Evolutionary conservation across 257 asterid species (phyloP).

Genomic region (Solanum virginianum): DNA sequence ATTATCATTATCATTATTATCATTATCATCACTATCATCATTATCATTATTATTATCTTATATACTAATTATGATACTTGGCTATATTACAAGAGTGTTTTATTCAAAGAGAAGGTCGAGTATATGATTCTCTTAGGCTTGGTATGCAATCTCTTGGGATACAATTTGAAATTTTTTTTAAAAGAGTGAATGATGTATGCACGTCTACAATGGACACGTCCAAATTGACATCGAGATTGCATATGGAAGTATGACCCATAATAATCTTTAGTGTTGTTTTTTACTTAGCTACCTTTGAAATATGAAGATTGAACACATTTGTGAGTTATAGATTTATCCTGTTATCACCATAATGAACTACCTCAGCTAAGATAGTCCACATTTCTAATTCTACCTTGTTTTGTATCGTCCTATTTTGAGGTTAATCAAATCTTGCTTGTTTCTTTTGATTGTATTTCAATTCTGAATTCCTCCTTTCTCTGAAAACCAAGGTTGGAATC

Average conservation of each 20-base stretch:
- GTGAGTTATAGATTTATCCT: neutral
- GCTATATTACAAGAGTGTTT: neutral
- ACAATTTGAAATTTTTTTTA: neutral
- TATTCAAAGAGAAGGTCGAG: neutral
- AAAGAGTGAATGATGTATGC: neutral
- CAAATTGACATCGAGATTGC: neutral
- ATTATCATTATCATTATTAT: too few species aligned
- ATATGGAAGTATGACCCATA: neutral
- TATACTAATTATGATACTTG: neutral
- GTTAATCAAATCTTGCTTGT: neutral
- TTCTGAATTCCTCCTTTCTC: neutral
- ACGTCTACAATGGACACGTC: neutral
- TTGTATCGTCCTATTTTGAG: too few species aligned
- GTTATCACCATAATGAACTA: neutral
- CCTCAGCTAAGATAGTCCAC: neutral
- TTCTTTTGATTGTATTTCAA: neutral
- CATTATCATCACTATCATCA: rapidly evolving
- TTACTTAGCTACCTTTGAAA: neutral
- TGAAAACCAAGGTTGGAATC: neutral
- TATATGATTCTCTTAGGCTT: neutral
- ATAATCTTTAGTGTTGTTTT: neutral
- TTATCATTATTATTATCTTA: too few species aligned
- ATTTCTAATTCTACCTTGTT: neutral
- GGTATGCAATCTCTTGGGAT: neutral
- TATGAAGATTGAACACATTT: neutral